Conservation (phyloP, 177 flowering plant genomes). For the Vitis hybrid region DNA sequence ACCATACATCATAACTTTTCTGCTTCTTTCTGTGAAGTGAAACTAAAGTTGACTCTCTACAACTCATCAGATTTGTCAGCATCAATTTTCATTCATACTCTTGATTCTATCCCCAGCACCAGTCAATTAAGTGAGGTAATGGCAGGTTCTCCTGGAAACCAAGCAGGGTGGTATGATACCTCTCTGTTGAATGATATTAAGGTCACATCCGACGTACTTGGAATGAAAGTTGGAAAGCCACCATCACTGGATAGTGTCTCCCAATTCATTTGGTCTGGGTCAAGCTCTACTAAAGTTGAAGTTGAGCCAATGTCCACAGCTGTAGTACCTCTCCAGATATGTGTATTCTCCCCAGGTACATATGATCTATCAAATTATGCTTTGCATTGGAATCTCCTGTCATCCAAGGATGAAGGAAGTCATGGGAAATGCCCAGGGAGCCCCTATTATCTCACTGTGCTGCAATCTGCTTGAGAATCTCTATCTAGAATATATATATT, state of each 20-base stretch:
- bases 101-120: slow-evolving; percentile 25
- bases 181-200: slow-evolving; percentile 48
- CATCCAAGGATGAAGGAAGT: slow-evolving; percentile 21
- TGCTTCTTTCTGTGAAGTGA: slow-evolving; percentile 57
- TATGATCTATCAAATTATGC: slow-evolving; percentile 75
- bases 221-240: slow-evolving; percentile 28
- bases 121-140: slow-evolving; percentile 28
- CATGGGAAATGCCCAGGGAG: slow-evolving; percentile 52
- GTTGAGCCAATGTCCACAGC: slow-evolving; percentile 55
- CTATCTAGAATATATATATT: background rate
- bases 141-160: slow-evolving; percentile 30
- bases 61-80: slow-evolving; percentile 57
- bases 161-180: slow-evolving; percentile 71
- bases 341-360: slow-evolving; percentile 80
- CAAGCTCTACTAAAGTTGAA: slow-evolving; percentile 55
- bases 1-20: slow-evolving; percentile 64
- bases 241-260: slow-evolving; percentile 37
- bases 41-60: slow-evolving; percentile 52
- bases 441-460: slow-evolving; percentile 64
- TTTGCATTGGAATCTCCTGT: slow-evolving; percentile 61
- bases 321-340: slow-evolving; percentile 70
- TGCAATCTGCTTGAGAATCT: slow-evolving; percentile 40
- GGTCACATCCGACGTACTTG: slow-evolving; percentile 40
- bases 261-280: slow-evolving; percentile 84
- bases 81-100: slow-evolving; percentile 47